Conservation (phyloP, 208 protist species). For the Leishmania amazonensis region DNA sequence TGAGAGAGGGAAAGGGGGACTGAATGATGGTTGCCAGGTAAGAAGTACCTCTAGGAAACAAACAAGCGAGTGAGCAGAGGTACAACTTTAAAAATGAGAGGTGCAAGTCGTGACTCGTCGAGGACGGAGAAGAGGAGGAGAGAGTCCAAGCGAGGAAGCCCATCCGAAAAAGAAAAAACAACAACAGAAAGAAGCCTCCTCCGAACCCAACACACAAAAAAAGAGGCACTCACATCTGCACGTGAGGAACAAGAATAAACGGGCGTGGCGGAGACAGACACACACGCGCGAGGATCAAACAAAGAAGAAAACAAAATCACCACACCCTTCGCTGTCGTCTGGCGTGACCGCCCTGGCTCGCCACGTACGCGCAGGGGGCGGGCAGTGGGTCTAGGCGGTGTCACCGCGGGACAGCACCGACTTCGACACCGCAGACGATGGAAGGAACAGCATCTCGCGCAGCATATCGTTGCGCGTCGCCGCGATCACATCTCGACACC, state of each 20-base stretch:
- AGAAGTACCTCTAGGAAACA: not conserved
- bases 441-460: conserved; percentile 53
- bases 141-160: not conserved
- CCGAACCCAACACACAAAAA: not conserved
- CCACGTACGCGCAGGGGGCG: not conserved
- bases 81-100: not conserved
- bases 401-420: not conserved
- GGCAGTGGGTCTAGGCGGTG: not conserved
- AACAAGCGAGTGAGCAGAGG: not conserved
- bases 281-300: not conserved
- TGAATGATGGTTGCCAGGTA: not conserved
- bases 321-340: not conserved
- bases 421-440: conserved; percentile 6
- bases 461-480: conserved; percentile 65
- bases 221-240: not conserved
- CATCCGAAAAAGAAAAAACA: not conserved
- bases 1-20: not conserved
- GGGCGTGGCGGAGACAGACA: not conserved
- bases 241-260: not conserved
- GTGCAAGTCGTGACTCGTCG: not conserved
- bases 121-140: not conserved
- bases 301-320: not conserved
- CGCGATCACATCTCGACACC: conserved; percentile 63
- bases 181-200: not conserved
- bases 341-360: not conserved